Base-by-base conservation (phyloP, 768 basidiomycete species). In the Neoboletus subvelutipes region DNA sequence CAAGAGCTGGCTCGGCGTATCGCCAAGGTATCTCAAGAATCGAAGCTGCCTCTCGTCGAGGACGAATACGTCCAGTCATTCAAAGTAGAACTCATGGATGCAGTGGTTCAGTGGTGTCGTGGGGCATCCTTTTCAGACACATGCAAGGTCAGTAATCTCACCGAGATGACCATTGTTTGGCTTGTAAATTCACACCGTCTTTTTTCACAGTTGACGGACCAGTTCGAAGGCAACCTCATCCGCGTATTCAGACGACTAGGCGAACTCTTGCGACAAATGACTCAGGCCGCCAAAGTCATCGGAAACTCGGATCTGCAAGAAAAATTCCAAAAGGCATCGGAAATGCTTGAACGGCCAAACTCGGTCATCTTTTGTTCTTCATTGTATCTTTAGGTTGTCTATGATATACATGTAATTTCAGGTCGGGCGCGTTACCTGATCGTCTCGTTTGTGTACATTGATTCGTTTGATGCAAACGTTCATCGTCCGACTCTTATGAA, bases 21-120 rank as follows among this genome's bases (percentile, higher is more conserved):
- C 67, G 97, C 97, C n/a, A 95, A 92, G 68, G 92, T 98, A 6
- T 93, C 93, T 5, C 90, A 90, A 62, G 97, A 99, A 73, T 92
- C 88, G 22, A 97, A 98, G 71, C 78, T 99, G 4, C 74, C 87
- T 1, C 71, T 98, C 45, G 86, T 90, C 52, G 96, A 98, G 72
- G 90, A 97, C 56, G 93, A 96, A 60, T 99, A 99, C 71, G 92
- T 99, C 2, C 80, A 87, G 52, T 93, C 90, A 12, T 99, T 99
- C 85, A 98, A 98, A 74, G 92, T 97, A 20, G 96, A 98, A 67
- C 84, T 99, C 49, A 99, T 98, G 94, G 97, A 98, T 61, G 92
- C 92, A 1, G 97, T 98, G 11, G 81, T 94, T 36, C 90, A 94
- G 59, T 99, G 97, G 97, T 98, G 96, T 76, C 86, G 92, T n/a